Evolutionary conservation across 106 monocot genomes (phyloP).

Genomic region (Hemerocallis citrina): DNA sequence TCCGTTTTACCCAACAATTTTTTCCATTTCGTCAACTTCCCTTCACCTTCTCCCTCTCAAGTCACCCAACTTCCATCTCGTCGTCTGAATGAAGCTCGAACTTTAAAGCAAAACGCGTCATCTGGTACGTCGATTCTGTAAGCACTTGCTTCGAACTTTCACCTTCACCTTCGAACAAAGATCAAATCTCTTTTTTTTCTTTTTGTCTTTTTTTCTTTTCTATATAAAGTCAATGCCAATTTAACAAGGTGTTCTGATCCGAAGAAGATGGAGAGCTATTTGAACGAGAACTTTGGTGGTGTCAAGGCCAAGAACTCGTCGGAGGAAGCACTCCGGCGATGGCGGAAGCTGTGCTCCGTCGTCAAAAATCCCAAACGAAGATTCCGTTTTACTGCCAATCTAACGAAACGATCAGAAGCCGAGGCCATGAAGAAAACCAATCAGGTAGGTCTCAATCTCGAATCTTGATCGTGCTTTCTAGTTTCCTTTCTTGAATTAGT

Average conservation of each 20-base stretch:
- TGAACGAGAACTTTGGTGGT: slow-evolving; percentile 32
- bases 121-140: background rate
- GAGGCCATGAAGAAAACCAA: slow-evolving; percentile 37
- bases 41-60: too few relatives aligned
- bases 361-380: slow-evolving; percentile 51
- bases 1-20: too few relatives aligned
- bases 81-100: too few relatives aligned
- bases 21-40: too few relatives aligned
- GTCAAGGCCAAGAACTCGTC: slow-evolving; percentile 51
- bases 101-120: too few relatives aligned
- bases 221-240: background rate
- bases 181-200: background rate
- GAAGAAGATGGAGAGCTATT: slow-evolving; percentile 40
- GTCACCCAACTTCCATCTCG: too few relatives aligned
- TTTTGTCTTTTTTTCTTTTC: background rate
- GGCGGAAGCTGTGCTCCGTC: slow-evolving; percentile 35
- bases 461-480: background rate
- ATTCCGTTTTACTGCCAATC: slow-evolving; percentile 49
- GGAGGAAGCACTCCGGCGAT: slow-evolving; percentile 42
- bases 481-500: background rate
- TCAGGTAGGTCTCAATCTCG: slow-evolving; percentile 14
- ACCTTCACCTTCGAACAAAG: too few relatives aligned
- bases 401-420: slow-evolving; percentile 45
- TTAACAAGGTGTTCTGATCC: background rate
- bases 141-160: slow-evolving; percentile 5